These are phyloP conservation scores for Saccharomyces pastorianus DNA, from an alignment of 1,139 yeast species.

Conservation along the genomic window DNA sequence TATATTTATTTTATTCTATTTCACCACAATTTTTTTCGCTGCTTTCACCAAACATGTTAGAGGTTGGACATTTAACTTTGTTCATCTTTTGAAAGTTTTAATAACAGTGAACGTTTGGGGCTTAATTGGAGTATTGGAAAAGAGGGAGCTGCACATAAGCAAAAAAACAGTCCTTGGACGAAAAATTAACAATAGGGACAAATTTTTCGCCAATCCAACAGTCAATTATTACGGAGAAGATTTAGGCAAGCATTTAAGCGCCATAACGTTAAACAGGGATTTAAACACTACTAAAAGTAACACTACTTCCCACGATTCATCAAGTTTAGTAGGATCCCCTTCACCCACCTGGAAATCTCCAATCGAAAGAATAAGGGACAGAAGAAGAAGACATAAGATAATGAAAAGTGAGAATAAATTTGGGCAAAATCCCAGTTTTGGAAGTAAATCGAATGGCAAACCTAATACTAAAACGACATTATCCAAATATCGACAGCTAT, in stretches of 20 bases:
- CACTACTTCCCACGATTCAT: not conserved
- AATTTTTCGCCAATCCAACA: slow-evolving; percentile 23
- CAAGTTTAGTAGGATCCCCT: slow-evolving; percentile 7
- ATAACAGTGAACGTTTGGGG: slow-evolving; percentile 31
- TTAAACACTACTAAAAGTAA: not conserved
- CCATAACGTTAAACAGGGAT: not conserved
- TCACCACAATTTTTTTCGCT: slow-evolving; percentile 14
- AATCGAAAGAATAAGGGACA: slow-evolving; percentile 8
- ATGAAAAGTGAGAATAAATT: not conserved
- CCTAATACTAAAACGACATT: not conserved
- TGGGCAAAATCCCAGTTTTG: not conserved
- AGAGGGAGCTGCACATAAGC: slow-evolving; percentile 21
- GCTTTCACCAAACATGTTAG: slow-evolving; percentile 3
- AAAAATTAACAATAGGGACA: slow-evolving; percentile 25
- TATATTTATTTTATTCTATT: slow-evolving; percentile 14
- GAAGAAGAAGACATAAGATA: slow-evolving; percentile 3
- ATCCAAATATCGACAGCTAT: not conserved
- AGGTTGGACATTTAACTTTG: slow-evolving; percentile 22
- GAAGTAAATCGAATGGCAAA: not conserved
- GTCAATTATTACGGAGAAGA: slow-evolving; percentile 10
- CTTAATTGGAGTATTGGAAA: slow-evolving; percentile 25
- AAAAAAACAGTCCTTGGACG: slow-evolving; percentile 28
- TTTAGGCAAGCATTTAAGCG: not conserved
- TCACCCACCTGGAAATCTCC: slow-evolving; percentile 13
- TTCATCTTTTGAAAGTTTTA: slow-evolving; percentile 21